Conservation (phyloP, 139 green algal species). For the Coelastrella sp. region DNA sequence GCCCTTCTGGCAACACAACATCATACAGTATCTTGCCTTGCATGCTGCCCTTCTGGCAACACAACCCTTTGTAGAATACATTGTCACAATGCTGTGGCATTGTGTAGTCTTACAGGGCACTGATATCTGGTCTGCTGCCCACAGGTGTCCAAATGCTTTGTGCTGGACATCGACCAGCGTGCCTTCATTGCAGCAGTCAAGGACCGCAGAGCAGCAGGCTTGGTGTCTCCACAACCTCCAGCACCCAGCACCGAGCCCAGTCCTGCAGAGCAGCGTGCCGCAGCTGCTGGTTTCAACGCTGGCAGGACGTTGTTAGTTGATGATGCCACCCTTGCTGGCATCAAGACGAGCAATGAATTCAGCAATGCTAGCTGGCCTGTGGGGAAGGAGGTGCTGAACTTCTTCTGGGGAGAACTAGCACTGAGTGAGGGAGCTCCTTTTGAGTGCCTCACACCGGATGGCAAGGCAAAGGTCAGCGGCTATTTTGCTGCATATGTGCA, state of each 20-base stretch:
- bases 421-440: conserved; percentile 50
- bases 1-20: too few relatives aligned
- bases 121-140: not conserved
- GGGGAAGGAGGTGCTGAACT: conserved; percentile 8
- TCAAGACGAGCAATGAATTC: conserved; percentile 31
- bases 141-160: conserved; percentile 41
- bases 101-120: too few relatives aligned
- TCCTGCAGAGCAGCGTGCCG: not conserved
- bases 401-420: conserved; percentile 44
- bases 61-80: too few relatives aligned
- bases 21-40: too few relatives aligned
- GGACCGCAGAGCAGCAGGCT: conserved; percentile 17
- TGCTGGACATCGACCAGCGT: conserved; percentile 45
- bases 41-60: too few relatives aligned
- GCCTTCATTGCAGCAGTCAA: conserved; percentile 39
- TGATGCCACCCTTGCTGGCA: not conserved
- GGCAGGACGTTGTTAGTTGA: conserved; percentile 19
- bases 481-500: not conserved
- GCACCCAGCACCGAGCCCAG: not conserved
- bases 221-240: not conserved
- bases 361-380: conserved; percentile 38
- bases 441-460: conserved; percentile 38
- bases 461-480: conserved; percentile 1
- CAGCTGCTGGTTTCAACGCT: not conserved
- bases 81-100: not conserved